Evolutionary conservation across 306 rosid genomes (phyloP).

Genomic region (Vachellia collinsii): DNA sequence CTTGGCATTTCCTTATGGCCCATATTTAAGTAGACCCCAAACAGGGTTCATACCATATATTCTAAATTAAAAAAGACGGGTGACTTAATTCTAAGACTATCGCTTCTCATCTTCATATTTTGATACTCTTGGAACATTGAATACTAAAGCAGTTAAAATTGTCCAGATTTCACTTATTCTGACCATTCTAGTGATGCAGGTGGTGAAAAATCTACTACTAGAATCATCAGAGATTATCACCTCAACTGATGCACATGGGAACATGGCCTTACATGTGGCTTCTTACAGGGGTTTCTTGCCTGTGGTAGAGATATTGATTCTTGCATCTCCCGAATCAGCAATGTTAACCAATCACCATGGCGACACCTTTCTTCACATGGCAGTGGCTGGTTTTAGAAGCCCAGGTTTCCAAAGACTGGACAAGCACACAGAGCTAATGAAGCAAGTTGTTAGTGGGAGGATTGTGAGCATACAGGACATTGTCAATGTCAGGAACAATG

Average conservation of each 20-base stretch:
- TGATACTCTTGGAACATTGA: background rate
- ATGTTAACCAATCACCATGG: constrained; percentile 64
- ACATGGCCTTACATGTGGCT: constrained; percentile 81
- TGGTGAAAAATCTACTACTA: constrained; percentile 71
- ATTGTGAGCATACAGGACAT: constrained; percentile 49
- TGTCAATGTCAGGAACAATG: constrained; percentile 68
- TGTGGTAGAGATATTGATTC: constrained; percentile 63
- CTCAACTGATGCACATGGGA: constrained; percentile 71
- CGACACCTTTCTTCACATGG: constrained; percentile 87
- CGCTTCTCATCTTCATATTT: background rate
- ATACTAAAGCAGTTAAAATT: constrained; percentile 21
- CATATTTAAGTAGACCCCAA: background rate
- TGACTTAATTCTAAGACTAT: background rate
- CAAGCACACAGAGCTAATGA: constrained; percentile 73
- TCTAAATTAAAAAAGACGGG: background rate
- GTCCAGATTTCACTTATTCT: constrained; percentile 16
- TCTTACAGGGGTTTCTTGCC: constrained; percentile 71
- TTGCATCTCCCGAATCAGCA: constrained; percentile 55
- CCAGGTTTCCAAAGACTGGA: constrained; percentile 84
- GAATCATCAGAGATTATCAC: constrained; percentile 60
- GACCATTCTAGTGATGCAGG: constrained; percentile 50
- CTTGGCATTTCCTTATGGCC: constrained; percentile 9
- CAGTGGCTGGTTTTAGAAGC: constrained; percentile 84
- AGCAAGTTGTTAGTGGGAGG: constrained; percentile 47
- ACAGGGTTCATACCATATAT: background rate